Base-by-base conservation (phyloP, 257 asterid genomes). In the Marsdenia floribunda region DNA sequence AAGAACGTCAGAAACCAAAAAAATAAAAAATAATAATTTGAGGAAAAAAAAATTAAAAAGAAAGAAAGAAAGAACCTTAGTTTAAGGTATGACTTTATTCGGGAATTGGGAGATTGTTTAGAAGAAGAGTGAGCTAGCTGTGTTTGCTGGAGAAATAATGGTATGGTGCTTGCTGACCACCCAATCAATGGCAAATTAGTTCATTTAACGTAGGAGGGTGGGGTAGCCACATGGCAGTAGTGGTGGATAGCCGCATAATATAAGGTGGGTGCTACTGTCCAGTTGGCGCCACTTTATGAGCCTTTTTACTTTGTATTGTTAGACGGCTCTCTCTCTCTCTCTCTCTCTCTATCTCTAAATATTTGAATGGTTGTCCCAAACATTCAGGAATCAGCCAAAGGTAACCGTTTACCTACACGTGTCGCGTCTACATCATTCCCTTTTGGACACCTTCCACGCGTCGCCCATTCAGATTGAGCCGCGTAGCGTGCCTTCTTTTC, bases 401-500 rank as follows among this genome's bases (percentile, higher is more conserved):
- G 52, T 75, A 65, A 71, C 67, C 42, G 0, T 18, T 40, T 47
- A 14, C 9, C 16, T 58, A 80, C 84, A 76, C 83, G 80, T 70
- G 80, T 75, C 80, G 6, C 0, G 38, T 16, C 59, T 14, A 0
- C 3, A 7, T 61, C 46, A 12, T 46, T 24, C 54, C 42, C 49
- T 18, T 15, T 13, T 18, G 26, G 33, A 21, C 10, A 22, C 33
- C 16, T 22, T 75, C 77, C 83, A 79, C 77, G 74, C 68, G 83
- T 75, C 73, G 1, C 1, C 55, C 33, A 21, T 14, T 42, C 57
- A 24, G 3, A 53, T 1, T 11, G 24, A 13, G 54, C 74, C 70
- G 73, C 80, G 78, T 75, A 35, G 70, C 75, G 75, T 75, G 75
- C 77, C 79, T 40, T 53, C 53, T 13, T 65, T 53, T 63, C 19